Evolutionary conservation across 2,329 filamentous ascomycete species (phyloP).

Genomic region (Emergomyces orientalis): DNA sequence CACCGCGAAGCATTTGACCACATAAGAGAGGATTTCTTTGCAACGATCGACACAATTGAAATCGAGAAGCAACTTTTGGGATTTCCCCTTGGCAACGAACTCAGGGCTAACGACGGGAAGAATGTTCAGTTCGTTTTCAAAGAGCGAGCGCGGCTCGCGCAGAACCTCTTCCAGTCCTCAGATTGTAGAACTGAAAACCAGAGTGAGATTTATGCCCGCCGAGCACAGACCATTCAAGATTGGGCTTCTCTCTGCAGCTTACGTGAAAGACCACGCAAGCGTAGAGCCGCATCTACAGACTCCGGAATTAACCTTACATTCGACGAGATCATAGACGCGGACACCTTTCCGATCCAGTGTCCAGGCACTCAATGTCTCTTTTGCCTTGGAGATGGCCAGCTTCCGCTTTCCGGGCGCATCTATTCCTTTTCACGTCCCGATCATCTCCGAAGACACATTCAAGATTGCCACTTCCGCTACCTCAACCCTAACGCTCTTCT

Average conservation of each 20-base stretch:
- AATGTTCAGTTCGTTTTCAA: too few species aligned
- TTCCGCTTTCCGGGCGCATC: constrained; percentile 1
- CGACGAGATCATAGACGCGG: constrained; percentile 3
- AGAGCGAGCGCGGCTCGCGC: too few species aligned
- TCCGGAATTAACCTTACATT: neutral
- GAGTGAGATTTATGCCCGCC: neutral
- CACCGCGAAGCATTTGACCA: neutral
- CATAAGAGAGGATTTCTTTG: too few species aligned
- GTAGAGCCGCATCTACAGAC: neutral
- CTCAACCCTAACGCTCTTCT: constrained; percentile 1
- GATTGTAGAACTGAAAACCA: constrained; percentile 4
- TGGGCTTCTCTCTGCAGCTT: constrained; percentile 8
- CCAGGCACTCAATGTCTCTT: too few species aligned
- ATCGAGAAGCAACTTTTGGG: too few species aligned
- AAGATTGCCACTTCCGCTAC: constrained; percentile 9
- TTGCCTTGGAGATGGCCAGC: too few species aligned
- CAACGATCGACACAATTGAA: too few species aligned
- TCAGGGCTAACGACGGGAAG: too few species aligned
- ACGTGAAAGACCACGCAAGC: neutral
- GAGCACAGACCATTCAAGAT: constrained; percentile 7
- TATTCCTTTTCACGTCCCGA: constrained; percentile 8
- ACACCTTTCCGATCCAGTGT: too few species aligned
- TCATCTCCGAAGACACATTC: constrained; percentile 7
- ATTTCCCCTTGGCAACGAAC: too few species aligned
- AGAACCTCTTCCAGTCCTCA: too few species aligned